A percentile compares a stretch with the other conserved stretches of the same genome.
Evolutionary conservation across 2,329 filamentous ascomycete species (phyloP).

Genomic region (Thielaviopsis punctulata): DNA sequence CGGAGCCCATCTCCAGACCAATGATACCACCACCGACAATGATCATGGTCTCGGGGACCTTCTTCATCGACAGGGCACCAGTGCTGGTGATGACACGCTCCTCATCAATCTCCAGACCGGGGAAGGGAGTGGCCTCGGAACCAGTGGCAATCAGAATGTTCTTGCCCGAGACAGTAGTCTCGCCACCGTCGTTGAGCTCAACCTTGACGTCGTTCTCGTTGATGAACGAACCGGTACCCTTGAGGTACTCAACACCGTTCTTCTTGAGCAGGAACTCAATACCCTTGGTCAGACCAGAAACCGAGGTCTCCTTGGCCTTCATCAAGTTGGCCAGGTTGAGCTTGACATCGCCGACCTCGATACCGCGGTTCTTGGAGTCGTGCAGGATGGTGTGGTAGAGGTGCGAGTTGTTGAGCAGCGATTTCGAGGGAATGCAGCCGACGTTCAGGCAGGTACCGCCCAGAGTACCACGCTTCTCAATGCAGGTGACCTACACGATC

Average conservation of each 20-base stretch:
- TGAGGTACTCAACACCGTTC: conserved; percentile 96
- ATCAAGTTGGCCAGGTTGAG: conserved; percentile 91
- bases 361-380: conserved; percentile 92
- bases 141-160: conserved; percentile 98
- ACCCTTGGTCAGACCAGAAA: conserved; percentile 80
- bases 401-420: conserved; percentile 97
- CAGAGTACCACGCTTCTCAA: conserved; percentile 91
- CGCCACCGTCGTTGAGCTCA: conserved; percentile 75
- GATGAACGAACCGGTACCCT: conserved; percentile 74
- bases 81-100: conserved; percentile 95
- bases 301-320: conserved; percentile 94
- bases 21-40: conserved; percentile 99
- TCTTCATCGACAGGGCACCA: conserved; percentile 71
- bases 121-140: conserved; percentile 89
- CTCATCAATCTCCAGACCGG: conserved; percentile 89
- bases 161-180: conserved; percentile 74
- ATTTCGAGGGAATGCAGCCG: conserved; percentile 98
- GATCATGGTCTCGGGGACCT: conserved; percentile 90
- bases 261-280: conserved; percentile 98
- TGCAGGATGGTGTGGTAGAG: conserved; percentile 94
- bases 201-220: conserved; percentile 87
- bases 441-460: conserved; percentile 98
- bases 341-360: conserved; percentile 93
- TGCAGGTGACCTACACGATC: conserved; percentile 64
- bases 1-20: conserved; percentile 93